Percentiles rank a stretch among this genome's conserved stretches.
Conservation (phyloP, 768 basidiomycete species). For the Termitomyces sp. region DNA sequence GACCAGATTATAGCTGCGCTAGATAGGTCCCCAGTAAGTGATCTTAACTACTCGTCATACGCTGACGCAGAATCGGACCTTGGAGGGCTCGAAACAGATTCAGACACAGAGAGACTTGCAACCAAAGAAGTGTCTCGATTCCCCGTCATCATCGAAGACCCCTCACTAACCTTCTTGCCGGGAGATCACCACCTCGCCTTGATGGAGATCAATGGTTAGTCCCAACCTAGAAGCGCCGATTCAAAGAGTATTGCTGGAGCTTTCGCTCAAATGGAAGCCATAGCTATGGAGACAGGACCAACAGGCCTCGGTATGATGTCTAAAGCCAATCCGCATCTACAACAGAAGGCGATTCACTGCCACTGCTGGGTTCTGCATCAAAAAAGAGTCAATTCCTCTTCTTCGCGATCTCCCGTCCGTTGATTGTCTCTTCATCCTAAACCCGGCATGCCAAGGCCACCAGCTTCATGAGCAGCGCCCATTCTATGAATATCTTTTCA, state of each 20-base stretch:
- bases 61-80: conserved; percentile 48
- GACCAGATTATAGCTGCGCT: conserved; percentile 47
- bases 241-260: conserved; percentile 21
- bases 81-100: conserved; percentile 38
- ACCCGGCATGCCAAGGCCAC: conserved; percentile 2
- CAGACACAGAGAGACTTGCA: conserved; percentile 41
- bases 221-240: conserved; percentile 24
- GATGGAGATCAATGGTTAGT: conserved; percentile 31
- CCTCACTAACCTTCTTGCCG: conserved; percentile 2
- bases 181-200: not conserved
- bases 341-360: conserved; percentile 23
- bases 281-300: conserved; percentile 22
- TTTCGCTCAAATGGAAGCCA: conserved; percentile 25
- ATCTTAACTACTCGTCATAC: conserved; percentile 50
- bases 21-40: conserved; percentile 72
- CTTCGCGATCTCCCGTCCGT: conserved; percentile 39
- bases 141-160: conserved; percentile 19
- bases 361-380: conserved; percentile 24
- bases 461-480: conserved; percentile 14
- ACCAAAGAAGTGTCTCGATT: conserved; percentile 22
- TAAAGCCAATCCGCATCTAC: conserved; percentile 25
- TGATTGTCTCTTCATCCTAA: conserved; percentile 17
- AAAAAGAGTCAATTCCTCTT: conserved; percentile 39
- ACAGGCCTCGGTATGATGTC: conserved; percentile 8
- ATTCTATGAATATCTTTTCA: conserved; percentile 40